Percentiles rank a stretch among this genome's conserved stretches.
Conservation (phyloP, 2,329 filamentous ascomycete genomes). For the Penicillium sp. region DNA sequence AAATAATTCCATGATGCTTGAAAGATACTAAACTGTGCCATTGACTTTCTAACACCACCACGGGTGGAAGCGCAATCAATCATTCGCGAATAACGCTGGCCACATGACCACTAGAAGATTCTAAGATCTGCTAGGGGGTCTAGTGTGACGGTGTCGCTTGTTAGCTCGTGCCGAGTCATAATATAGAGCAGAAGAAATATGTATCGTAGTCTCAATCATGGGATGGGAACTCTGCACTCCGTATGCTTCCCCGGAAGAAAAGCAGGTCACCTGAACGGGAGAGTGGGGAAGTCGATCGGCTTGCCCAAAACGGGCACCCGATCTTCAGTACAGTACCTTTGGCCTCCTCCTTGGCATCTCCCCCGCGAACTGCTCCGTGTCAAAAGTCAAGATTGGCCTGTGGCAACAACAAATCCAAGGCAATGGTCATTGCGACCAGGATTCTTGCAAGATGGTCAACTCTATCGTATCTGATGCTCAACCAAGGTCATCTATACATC, state of each 20-base stretch:
- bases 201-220: not conserved
- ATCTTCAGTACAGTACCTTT: conserved; percentile 14
- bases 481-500: not conserved
- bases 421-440: not conserved
- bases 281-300: conserved; percentile 23
- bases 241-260: conserved; percentile 1
- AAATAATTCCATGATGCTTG: conserved; percentile 5
- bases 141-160: too few species aligned
- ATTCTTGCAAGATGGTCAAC: conserved; percentile 5
- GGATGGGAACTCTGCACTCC: too few species aligned
- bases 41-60: conserved; percentile 18
- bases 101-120: conserved; percentile 10
- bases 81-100: not conserved
- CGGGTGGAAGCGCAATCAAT: not conserved
- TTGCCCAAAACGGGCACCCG: conserved; percentile 28
- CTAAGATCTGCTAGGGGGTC: not conserved
- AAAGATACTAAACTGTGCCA: conserved; percentile 13
- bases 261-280: conserved; percentile 6
- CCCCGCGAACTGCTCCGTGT: conserved; percentile 1
- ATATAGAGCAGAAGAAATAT: not conserved
- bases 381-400: not conserved
- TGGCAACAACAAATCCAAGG: not conserved
- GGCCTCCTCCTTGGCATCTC: not conserved
- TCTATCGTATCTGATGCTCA: not conserved
- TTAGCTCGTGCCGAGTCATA: not conserved